Evolutionary conservation across 345 rosid genomes (phyloP).

Genomic region (Physaria fendleri): DNA sequence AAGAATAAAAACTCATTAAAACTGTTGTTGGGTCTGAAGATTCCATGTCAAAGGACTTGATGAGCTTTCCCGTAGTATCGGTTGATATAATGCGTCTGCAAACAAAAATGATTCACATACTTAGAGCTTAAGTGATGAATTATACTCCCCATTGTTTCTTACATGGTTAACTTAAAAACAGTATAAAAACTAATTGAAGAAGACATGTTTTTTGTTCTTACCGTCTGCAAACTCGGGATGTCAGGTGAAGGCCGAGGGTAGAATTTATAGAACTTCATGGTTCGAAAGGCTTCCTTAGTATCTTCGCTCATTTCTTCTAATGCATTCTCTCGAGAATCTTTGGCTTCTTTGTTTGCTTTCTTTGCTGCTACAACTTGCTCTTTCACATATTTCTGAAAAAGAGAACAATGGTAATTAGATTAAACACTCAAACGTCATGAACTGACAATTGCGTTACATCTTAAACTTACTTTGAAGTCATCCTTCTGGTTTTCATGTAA

Average conservation of each 20-base stretch:
- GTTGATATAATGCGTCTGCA: constrained; percentile 73
- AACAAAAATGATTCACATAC: constrained; percentile 1
- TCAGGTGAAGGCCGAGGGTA: constrained; percentile 63
- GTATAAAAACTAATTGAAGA: too few species aligned
- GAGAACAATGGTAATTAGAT: neutral
- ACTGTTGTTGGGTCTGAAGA: neutral
- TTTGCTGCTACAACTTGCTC: constrained; percentile 76
- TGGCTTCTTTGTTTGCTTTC: constrained; percentile 81
- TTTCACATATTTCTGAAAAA: constrained; percentile 56
- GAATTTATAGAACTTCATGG: constrained; percentile 79
- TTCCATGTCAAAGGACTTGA: constrained; percentile 40
- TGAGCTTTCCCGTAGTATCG: constrained; percentile 84
- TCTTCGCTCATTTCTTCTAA: constrained; percentile 78
- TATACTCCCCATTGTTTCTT: too few species aligned
- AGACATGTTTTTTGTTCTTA: constrained; percentile 1
- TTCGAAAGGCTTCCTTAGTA: constrained; percentile 46
- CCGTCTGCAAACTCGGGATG: constrained; percentile 45
- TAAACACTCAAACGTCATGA: neutral
- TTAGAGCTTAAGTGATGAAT: too few species aligned
- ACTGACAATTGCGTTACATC: constrained; percentile 1
- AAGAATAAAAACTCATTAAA: too few species aligned
- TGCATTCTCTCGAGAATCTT: constrained; percentile 68
- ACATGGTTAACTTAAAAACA: too few species aligned
- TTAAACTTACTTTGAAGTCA: constrained; percentile 51
- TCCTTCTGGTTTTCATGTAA: constrained; percentile 67